phyloP scores from a whole-genome alignment of 768 basidiomycete species.

The Lentinula sp. region DNA sequence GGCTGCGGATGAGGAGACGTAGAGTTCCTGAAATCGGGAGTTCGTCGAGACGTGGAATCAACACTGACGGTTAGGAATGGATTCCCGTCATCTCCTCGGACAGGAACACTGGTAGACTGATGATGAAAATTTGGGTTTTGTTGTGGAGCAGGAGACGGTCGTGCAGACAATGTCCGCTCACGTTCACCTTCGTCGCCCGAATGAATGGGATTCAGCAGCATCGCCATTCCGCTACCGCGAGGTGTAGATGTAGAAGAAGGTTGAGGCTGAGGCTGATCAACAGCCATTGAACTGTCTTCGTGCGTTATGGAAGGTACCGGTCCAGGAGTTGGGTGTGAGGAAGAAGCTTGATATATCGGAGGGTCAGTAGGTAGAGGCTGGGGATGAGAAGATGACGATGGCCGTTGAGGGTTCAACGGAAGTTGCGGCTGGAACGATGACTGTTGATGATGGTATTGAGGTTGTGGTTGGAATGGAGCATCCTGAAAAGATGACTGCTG shows the following conservation, averaged over 20 bases:
- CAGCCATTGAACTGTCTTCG: background rate
- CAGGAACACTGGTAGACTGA: background rate
- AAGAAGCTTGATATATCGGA: background rate
- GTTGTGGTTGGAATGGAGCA: background rate
- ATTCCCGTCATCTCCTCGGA: slow-evolving; percentile 1
- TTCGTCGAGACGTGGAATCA: background rate
- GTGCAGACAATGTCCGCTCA: background rate
- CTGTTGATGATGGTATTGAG: slow-evolving; percentile 15
- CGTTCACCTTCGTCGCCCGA: background rate
- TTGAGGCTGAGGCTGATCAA: background rate
- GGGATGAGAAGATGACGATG: background rate
- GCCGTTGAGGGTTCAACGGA: background rate
- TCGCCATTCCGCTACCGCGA: background rate
- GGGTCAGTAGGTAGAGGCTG: background rate
- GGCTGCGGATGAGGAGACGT: slow-evolving; percentile 5
- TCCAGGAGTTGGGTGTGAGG: background rate
- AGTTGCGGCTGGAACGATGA: background rate
- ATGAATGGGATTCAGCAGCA: slow-evolving; percentile 2
- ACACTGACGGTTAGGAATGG: background rate
- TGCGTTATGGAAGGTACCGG: background rate
- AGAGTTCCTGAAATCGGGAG: background rate
- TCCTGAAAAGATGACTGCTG: slow-evolving; percentile 15
- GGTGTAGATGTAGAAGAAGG: background rate
- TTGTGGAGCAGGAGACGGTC: background rate
- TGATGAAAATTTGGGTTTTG: background rate